phyloP scores from a whole-genome alignment of 352 stramenopile genomes.

The Phytophthora hybrid region DNA sequence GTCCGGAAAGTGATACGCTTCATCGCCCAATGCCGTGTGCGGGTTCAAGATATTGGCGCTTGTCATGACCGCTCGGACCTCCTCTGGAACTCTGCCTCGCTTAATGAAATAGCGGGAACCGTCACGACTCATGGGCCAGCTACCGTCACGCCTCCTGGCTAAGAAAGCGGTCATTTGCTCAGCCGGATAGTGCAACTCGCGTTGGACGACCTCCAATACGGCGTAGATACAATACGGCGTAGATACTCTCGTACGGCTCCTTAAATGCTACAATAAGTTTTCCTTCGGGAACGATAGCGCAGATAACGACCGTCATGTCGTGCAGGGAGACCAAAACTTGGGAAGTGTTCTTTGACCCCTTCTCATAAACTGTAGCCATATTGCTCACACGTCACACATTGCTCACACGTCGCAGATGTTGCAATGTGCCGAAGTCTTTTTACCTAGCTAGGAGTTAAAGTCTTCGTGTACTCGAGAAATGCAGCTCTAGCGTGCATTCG shows the following conservation, averaged over 20 bases:
- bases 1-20: background rate
- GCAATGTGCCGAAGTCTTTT: background rate
- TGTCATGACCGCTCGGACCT: background rate
- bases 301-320: background rate
- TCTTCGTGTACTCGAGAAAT: slow-evolving; percentile 48
- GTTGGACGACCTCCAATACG: background rate
- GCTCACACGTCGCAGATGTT: background rate
- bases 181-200: background rate
- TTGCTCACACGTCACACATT: background rate
- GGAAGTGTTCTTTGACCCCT: background rate
- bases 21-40: background rate
- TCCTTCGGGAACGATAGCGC: background rate
- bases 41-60: background rate
- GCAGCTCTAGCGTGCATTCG: slow-evolving; percentile 30
- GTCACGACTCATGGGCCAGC: background rate
- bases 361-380: background rate
- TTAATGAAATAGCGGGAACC: background rate
- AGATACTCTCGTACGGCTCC: background rate
- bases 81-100: background rate
- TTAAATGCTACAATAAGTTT: background rate
- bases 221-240: background rate
- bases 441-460: slow-evolving; percentile 9
- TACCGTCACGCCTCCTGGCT: background rate
- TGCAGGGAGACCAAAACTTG: background rate
- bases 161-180: background rate